Evolutionary conservation across 1,284 basidiomycete species (phyloP).

Genomic region (Rhodofomes roseus): DNA sequence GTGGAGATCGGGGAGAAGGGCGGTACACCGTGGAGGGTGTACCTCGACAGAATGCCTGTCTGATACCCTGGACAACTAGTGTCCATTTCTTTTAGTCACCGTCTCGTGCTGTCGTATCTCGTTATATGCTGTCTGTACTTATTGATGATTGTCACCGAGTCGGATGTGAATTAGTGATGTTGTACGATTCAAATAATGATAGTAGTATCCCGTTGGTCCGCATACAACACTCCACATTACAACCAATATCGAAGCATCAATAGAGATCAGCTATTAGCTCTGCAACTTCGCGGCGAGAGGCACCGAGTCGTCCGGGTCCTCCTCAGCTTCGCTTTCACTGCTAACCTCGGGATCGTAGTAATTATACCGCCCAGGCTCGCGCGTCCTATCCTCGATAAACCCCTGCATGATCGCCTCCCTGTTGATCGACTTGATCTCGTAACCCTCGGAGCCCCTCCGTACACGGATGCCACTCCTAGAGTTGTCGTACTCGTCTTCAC

Average conservation of each 20-base stretch:
- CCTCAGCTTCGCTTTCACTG: conserved; percentile 27
- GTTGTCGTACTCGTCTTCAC: conserved; percentile 30
- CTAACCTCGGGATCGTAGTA: conserved; percentile 55
- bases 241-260: background rate
- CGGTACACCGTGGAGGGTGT: conserved; percentile 63
- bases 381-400: conserved; percentile 51
- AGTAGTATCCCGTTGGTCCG: background rate
- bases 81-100: background rate
- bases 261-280: conserved; percentile 5
- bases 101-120: background rate
- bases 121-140: background rate
- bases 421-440: conserved; percentile 58
- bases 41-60: conserved; percentile 42
- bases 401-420: conserved; percentile 57
- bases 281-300: conserved; percentile 26
- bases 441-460: conserved; percentile 76
- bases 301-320: conserved; percentile 25
- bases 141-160: background rate
- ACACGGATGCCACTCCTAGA: conserved; percentile 32
- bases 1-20: conserved; percentile 70
- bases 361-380: conserved; percentile 54
- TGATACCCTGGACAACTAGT: conserved; percentile 8
- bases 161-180: background rate
- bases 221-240: background rate
- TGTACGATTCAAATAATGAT: background rate